Base-by-base conservation (phyloP, 192 early-diverging fungal species). In the Coemansia sp. region DNA sequence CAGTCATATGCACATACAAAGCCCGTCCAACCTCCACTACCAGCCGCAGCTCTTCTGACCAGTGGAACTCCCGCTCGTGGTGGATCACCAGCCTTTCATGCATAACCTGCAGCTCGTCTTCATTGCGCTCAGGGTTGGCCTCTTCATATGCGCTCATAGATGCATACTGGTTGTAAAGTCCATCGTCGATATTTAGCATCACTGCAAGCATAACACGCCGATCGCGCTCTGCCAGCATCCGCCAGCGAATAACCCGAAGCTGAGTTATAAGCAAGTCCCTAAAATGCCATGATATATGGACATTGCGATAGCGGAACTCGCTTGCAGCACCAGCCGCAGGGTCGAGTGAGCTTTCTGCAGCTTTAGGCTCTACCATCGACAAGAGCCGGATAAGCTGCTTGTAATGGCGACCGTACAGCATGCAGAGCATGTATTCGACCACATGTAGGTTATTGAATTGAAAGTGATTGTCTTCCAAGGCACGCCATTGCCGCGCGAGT, bases 381-480 rank as follows among this genome's bases (percentile, higher is more conserved):
- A 82, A 30, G 22, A 82, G 64, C 10, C 74, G 73, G 12, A 44
- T 50, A 21, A 76, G 57, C 10, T 76, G 67, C 4, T 54, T 58
- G 47, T 82, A 76, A 38, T 73, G 74, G 22, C 74, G 69, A 7
- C 74, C 67, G 50, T 76, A 28, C 7, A 82, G 54, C 65, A 76
- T 67, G 49, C 69, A 76, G 21, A 74, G 57, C 14, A 82, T 54
- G 54, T 76, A 82, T n/a, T 67, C 69, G 14, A 56, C 56, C 16
- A 73, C 64, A 34, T 82, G 79, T 0, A 73, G 53, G 68, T 82
- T 82, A 67, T 69, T 73, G 24, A 82, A 76, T 41, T 66, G 64
- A 53, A 82, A 82, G 19, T 62, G 60, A 1, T 30, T 28, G 8
- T 52, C 31, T 23, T 82, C 79, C n/a, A 82, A 65, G 8, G 48